Evolutionary conservation across 163 green algal genomes (phyloP), one percentile per base, ranked within the genome.

Genomic region (Volvox carteri): DNA sequence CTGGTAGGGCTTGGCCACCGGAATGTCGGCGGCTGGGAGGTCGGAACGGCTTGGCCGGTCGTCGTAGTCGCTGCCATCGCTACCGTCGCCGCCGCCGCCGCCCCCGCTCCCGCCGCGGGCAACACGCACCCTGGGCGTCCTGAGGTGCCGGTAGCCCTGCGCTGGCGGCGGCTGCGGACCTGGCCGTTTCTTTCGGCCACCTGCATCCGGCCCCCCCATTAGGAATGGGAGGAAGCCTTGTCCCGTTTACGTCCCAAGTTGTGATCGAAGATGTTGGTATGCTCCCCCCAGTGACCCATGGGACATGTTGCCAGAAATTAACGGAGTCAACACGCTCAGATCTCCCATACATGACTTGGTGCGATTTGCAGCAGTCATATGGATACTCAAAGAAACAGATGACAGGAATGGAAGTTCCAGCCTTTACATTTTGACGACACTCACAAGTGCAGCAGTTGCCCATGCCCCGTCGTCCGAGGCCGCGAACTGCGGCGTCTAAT

Each of bases 401-500:
- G n/a, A n/a, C n/a, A n/a, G n/a, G n/a, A n/a, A n/a, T n/a, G n/a
- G n/a, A n/a, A n/a, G n/a, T n/a, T n/a, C n/a, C n/a, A n/a, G n/a
- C n/a, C n/a, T n/a, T 11, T 11, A 65, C 4, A 65, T 65, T 65
- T 19, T 65, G 25, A 11, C 28, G 16, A 35, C n/a, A 58, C 72
- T 79, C 72, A 79, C 72, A 18, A 41, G 72, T 60, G 39, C 41
- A 48, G 72, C 72, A 79, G 41, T 23, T 56, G 2, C 72, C 72
- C 72, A 79, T 79, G n/a, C 41, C 0, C 37, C 18, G 37, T 35
- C 18, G 35, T 50, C 16, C 68, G 33, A 77, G 2, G 33, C 18
- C n/a, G n/a, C n/a, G n/a, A n/a, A n/a, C n/a, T n/a, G n/a, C n/a
- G n/a, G n/a, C n/a, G n/a, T n/a, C n/a, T n/a, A n/a, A n/a, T n/a